Evolutionary conservation across 2,329 filamentous ascomycete genomes (phyloP).

Genomic region (Aspergillus bombycis): DNA sequence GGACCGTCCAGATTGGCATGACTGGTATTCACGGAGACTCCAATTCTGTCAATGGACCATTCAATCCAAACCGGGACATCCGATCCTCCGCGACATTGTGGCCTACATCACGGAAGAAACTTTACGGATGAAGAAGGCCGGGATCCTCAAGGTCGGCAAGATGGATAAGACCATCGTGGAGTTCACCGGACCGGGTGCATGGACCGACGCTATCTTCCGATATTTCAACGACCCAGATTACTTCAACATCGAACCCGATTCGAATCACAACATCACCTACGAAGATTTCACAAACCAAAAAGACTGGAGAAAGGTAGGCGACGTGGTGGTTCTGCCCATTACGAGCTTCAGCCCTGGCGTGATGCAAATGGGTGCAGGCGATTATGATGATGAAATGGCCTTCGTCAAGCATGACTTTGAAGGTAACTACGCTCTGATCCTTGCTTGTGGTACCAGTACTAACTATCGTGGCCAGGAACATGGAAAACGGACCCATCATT

Average conservation of each 20-base stretch:
- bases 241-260: slow-evolving; percentile 73
- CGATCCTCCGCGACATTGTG: slow-evolving; percentile 85
- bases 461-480: slow-evolving; percentile 30
- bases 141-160: slow-evolving; percentile 64
- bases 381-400: slow-evolving; percentile 89
- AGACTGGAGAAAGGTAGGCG: slow-evolving; percentile 81
- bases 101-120: slow-evolving; percentile 82
- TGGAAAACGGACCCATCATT: slow-evolving; percentile 44
- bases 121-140: slow-evolving; percentile 69
- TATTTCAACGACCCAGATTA: slow-evolving; percentile 92
- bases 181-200: slow-evolving; percentile 89
- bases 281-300: slow-evolving; percentile 88
- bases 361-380: slow-evolving; percentile 86
- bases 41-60: slow-evolving; percentile 99
- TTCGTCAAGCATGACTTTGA: slow-evolving; percentile 98
- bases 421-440: slow-evolving; percentile 56
- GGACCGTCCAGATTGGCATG: slow-evolving; percentile 84
- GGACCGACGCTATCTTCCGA: slow-evolving; percentile 89
- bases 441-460: slow-evolving; percentile 7
- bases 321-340: slow-evolving; percentile 91
- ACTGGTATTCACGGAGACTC: slow-evolving; percentile 95
- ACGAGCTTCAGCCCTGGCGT: slow-evolving; percentile 97
- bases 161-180: slow-evolving; percentile 79
- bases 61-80: slow-evolving; percentile 91
- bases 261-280: slow-evolving; percentile 76